A percentile compares a stretch with the other conserved stretches of the same genome.
Conservation (phyloP, 2,329 filamentous ascomycete genomes). For the Endocalyx cinctus region DNA sequence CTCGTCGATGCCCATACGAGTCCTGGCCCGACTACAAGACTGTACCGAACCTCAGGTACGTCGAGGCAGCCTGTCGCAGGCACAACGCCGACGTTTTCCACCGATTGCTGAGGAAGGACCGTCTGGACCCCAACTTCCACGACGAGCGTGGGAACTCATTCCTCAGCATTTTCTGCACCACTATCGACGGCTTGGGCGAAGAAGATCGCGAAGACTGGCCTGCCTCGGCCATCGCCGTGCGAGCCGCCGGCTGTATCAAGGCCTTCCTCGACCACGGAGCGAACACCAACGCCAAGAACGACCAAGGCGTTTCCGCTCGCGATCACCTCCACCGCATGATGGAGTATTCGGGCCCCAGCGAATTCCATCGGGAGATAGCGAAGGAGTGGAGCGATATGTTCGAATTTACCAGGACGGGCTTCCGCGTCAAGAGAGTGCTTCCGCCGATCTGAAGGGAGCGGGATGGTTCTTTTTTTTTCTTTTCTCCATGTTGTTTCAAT, state of each 20-base stretch:
- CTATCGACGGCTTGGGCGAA: conserved; percentile 7
- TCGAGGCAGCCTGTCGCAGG: conserved; percentile 12
- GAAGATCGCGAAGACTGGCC: conserved; percentile 4
- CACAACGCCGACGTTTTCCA: conserved; percentile 8
- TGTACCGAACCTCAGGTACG: conserved; percentile 6
- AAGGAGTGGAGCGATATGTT: too few species aligned
- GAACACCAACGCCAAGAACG: conserved; percentile 5
- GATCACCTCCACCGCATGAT: conserved; percentile 9
- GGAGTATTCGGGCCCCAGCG: conserved; percentile 9
- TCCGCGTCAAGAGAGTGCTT: too few species aligned
- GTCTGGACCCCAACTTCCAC: conserved; percentile 5
- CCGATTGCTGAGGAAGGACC: conserved; percentile 2
- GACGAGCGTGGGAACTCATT: conserved; percentile 15
- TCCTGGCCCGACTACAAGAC: too few species aligned
- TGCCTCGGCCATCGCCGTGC: conserved; percentile 5
- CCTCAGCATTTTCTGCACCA: conserved; percentile 13
- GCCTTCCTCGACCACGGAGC: conserved; percentile 6
- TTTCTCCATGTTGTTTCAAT: too few species aligned
- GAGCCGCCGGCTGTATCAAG: conserved; percentile 6
- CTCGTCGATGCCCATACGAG: too few species aligned
- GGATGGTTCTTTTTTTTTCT: too few species aligned
- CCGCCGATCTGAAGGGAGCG: too few species aligned
- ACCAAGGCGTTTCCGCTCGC: conserved; percentile 9
- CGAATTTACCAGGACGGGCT: too few species aligned
- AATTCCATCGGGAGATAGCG: too few species aligned